phyloP scores from a whole-genome alignment of 352 stramenopile species.

The Achlya hypogyna region DNA sequence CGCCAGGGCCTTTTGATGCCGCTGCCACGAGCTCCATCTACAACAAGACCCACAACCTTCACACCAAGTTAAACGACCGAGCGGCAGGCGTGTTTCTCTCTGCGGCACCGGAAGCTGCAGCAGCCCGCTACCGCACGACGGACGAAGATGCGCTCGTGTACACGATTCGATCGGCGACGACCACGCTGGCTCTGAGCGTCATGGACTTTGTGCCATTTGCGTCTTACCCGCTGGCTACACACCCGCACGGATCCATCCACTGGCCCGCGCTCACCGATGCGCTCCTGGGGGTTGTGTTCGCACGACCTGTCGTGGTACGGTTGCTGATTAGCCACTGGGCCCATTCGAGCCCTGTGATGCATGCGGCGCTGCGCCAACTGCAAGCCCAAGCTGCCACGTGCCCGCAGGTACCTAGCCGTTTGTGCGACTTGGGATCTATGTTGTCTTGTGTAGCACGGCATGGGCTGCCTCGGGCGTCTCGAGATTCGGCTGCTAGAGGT shows the following conservation, averaged over 20 bases:
- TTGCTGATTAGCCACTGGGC: conserved; percentile 75
- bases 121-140: conserved; percentile 36
- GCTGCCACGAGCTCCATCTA: conserved; percentile 32
- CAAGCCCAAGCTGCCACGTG: conserved; percentile 43
- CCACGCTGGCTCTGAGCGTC: conserved; percentile 55
- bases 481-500: conserved; percentile 69
- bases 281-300: conserved; percentile 45
- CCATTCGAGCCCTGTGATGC: conserved; percentile 49
- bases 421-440: background rate
- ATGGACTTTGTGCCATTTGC: conserved; percentile 77
- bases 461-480: conserved; percentile 38
- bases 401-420: background rate
- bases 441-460: conserved; percentile 21
- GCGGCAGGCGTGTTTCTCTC: conserved; percentile 43
- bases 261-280: conserved; percentile 61
- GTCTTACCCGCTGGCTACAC: conserved; percentile 38
- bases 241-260: conserved; percentile 35
- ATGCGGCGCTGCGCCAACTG: conserved; percentile 35
- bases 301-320: conserved; percentile 40
- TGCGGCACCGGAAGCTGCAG: conserved; percentile 54
- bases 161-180: conserved; percentile 48
- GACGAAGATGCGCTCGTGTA: conserved; percentile 68
- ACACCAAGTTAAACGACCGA: background rate
- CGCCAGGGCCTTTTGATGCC: conserved; percentile 39
- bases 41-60: conserved; percentile 51